These are phyloP conservation scores for Mycena haematopus DNA, from an alignment of 768 basidiomycete genomes.

Conservation along the genomic window DNA sequence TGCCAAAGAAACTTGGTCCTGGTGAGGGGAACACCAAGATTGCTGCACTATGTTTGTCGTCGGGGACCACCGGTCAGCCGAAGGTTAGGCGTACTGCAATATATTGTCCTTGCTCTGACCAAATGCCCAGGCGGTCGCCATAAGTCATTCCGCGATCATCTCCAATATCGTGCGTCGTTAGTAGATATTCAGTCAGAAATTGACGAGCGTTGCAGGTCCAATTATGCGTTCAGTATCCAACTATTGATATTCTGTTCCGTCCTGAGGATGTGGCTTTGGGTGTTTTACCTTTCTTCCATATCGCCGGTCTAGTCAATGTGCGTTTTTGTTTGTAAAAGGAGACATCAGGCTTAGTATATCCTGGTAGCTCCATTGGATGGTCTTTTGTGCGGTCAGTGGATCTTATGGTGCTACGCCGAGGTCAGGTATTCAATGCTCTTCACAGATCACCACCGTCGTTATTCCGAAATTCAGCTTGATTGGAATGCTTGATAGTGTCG, in stretches of 20 bases:
- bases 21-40: not conserved
- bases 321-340: constrained; percentile 27
- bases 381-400: constrained; percentile 60
- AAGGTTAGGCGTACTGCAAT: not conserved
- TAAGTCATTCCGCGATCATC: constrained; percentile 61
- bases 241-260: constrained; percentile 34
- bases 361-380: constrained; percentile 57
- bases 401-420: not conserved
- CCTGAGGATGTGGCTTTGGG: constrained; percentile 56
- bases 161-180: constrained; percentile 56
- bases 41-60: not conserved
- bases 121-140: constrained; percentile 51
- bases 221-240: constrained; percentile 35
- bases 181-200: constrained; percentile 41
- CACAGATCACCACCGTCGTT: constrained; percentile 60
- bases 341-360: constrained; percentile 15
- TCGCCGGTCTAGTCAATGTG: constrained; percentile 61
- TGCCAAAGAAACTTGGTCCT: constrained; percentile 26
- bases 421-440: not conserved
- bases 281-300: constrained; percentile 48
- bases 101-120: not conserved
- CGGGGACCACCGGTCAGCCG: not conserved
- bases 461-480: constrained; percentile 66
- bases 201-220: constrained; percentile 42
- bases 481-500: constrained; percentile 64